Base-by-base conservation (phyloP, 257 asterid genomes). In the Agastache rugosa region DNA sequence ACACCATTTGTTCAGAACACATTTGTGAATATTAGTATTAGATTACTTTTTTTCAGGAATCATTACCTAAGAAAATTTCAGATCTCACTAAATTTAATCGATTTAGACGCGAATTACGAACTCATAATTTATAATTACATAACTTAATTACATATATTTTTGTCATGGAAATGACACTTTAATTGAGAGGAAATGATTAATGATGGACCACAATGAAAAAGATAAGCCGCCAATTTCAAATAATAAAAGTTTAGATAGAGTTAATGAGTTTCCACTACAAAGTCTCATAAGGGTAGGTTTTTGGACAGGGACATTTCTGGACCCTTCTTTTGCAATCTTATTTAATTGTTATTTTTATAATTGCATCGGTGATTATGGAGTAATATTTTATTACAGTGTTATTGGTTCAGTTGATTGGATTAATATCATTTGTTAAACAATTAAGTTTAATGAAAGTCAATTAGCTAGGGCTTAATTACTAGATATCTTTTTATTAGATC, bases 161-260 rank as follows among this genome's bases (percentile, higher is more conserved):
- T 55, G 62, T 23, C 34, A 55, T 20, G 35, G 37, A 25, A 55
- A 10, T 10, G 7, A 22, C 23, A 27, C 15, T 23, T 23, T 8
- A 56, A 8, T 23, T 4, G 17, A 56, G 63, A 25, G 27, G 4
- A 12, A 22, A 22, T 54, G 27, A 54, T 53, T 53, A 66, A 10
- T 11, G 37, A 42, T 9, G 73, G 74, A 44, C 74, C 79, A 75
- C 74, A 17, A 50, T 8, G 50, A 41, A 61, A 50, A 42, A 50
- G 7, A 62, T 60, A 23, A 61, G 59, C 58, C 48, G 59, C 71
- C 54, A 47, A 56, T 75, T 35, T 54, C 19, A 58, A 68, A 59
- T 58, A 19, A 67, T 58, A 6, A 63, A 19, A 12, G 25, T 15
- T 16, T 20, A 41, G 27, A 55, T 64, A 58, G 61, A 44, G 37